phyloP scores from a whole-genome alignment of 2,329 filamentous ascomycete species.

The Cladosporium sp. region DNA sequence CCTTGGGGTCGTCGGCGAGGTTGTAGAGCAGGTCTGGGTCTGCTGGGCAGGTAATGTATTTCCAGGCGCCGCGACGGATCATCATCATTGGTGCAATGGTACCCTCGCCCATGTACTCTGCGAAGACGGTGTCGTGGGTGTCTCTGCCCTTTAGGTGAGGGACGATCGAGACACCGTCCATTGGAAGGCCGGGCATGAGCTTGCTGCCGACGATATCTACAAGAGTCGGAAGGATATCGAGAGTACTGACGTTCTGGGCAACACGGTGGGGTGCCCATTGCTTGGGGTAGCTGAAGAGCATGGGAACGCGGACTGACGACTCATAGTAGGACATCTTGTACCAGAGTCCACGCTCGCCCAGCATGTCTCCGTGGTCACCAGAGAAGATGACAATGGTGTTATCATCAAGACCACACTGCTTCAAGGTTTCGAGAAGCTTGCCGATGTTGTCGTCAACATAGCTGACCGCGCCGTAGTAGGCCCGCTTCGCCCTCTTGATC shows the following conservation, averaged over 20 bases:
- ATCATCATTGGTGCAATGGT: conserved; percentile 87
- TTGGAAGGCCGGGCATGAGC: conserved; percentile 66
- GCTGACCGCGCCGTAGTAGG: conserved; percentile 89
- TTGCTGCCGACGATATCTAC: conserved; percentile 75
- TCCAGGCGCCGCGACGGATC: conserved; percentile 86
- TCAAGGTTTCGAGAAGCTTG: conserved; percentile 70
- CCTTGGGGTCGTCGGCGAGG: conserved; percentile 67
- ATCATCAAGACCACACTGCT: conserved; percentile 73
- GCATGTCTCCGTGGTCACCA: conserved; percentile 93
- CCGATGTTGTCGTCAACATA: conserved; percentile 94
- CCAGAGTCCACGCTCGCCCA: conserved; percentile 87
- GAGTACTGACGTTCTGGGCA: conserved; percentile 78
- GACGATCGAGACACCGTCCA: conserved; percentile 78
- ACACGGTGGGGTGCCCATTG: conserved; percentile 73
- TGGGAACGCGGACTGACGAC: conserved; percentile 81
- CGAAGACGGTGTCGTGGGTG: conserved; percentile 81
- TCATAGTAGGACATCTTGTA: conserved; percentile 99
- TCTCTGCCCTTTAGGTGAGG: conserved; percentile 68
- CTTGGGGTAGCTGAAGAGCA: conserved; percentile 76
- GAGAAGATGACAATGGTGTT: conserved; percentile 91
- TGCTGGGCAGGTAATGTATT: conserved; percentile 80
- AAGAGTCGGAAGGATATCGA: conserved; percentile 85
- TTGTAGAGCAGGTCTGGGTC: conserved; percentile 85
- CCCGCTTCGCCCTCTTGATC: conserved; percentile 76
- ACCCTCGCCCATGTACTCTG: conserved; percentile 92